Percentiles rank a stretch among this genome's conserved stretches.
These are phyloP conservation scores for Vitis amurensis DNA, from an alignment of 164 flowering plant species.

Conservation along the genomic window DNA sequence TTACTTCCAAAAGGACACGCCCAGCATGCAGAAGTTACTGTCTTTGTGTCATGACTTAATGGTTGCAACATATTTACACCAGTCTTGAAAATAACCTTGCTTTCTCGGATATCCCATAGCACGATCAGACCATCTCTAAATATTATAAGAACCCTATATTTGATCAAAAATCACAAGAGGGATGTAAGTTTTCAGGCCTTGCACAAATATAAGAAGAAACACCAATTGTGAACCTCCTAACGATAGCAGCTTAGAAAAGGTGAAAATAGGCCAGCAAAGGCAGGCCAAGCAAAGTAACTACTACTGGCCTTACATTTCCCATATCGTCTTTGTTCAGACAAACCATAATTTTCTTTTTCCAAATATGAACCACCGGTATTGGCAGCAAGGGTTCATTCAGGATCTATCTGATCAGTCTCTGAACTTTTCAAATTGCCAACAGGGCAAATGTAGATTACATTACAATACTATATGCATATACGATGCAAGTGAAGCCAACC, in stretches of 20 bases:
- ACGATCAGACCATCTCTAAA: conserved; percentile 63
- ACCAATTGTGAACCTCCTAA: background rate
- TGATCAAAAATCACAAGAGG: background rate
- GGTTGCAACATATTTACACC: conserved; percentile 51
- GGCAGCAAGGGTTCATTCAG: background rate
- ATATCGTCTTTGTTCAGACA: background rate
- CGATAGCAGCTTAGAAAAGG: background rate
- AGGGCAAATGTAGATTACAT: too few species aligned
- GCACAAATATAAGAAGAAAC: background rate
- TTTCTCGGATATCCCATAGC: conserved; percentile 78
- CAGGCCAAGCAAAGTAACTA: background rate
- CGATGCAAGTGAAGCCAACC: too few species aligned
- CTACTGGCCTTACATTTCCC: background rate
- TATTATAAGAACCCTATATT: conserved; percentile 71
- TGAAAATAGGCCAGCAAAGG: background rate
- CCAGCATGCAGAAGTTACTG: conserved; percentile 88
- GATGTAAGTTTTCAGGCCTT: background rate
- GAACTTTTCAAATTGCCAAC: too few species aligned
- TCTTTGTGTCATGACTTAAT: conserved; percentile 47
- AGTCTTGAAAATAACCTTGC: conserved; percentile 48
- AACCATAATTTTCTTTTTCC: background rate
- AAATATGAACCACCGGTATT: background rate
- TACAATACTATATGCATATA: too few species aligned
- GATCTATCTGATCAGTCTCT: background rate
- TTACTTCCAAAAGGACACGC: conserved; percentile 86